These are phyloP conservation scores for Moesziomyces antarcticus DNA, from an alignment of 1,284 basidiomycete species.

Conservation along the genomic window DNA sequence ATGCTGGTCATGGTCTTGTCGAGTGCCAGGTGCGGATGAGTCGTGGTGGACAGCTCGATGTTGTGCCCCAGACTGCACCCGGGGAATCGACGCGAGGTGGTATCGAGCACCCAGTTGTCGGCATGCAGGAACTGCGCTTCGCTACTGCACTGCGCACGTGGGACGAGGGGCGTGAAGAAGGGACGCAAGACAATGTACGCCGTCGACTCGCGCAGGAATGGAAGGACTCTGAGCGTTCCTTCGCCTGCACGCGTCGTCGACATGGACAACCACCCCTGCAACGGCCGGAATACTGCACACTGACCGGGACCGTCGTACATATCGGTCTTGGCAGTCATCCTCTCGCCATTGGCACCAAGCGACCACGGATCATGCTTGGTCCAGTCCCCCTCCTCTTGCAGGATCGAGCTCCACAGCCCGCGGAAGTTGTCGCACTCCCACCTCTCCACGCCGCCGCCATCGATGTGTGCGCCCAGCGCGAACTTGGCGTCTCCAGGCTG, in stretches of 20 bases:
- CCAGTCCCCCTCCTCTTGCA: conserved; percentile 71
- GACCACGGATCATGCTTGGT: conserved; percentile 71
- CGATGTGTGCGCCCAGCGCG: conserved; percentile 79
- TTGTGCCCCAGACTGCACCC: conserved; percentile 73
- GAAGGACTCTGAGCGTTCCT: conserved; percentile 82
- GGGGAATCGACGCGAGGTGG: conserved; percentile 75
- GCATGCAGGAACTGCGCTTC: conserved; percentile 21
- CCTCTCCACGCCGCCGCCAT: conserved; percentile 79
- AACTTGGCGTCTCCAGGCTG: conserved; percentile 78
- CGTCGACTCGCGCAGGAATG: conserved; percentile 78
- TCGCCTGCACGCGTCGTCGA: conserved; percentile 74
- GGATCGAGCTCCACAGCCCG: conserved; percentile 73
- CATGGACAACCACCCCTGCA: conserved; percentile 78
- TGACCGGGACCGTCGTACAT: conserved; percentile 69
- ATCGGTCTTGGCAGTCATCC: conserved; percentile 48
- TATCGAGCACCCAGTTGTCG: conserved; percentile 71
- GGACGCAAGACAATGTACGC: conserved; percentile 81
- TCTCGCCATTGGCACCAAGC: conserved; percentile 31
- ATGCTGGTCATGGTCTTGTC: conserved; percentile 75
- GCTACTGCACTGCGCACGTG: background rate
- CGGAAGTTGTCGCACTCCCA: conserved; percentile 80
- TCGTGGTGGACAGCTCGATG: conserved; percentile 75
- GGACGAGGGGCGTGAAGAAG: conserved; percentile 74
- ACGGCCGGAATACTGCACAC: conserved; percentile 80
- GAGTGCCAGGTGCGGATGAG: conserved; percentile 79